Conservation (phyloP, 116 monocot genomes). For the Trichopus zeylanicus region DNA sequence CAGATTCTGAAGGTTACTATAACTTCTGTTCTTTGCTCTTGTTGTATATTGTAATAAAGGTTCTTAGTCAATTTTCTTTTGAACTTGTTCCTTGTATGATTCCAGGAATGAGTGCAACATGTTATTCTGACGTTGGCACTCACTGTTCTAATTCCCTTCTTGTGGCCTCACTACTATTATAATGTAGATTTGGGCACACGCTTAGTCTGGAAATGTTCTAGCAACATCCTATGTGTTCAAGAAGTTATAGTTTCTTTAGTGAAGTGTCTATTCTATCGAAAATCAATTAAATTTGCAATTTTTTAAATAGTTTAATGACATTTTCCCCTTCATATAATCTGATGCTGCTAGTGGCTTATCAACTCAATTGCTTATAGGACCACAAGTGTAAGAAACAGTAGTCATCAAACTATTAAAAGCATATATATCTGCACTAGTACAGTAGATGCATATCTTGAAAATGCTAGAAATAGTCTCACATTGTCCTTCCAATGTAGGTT, state of each 20-base stretch:
- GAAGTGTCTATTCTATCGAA: not conserved
- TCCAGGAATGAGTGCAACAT: not conserved
- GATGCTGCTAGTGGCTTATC: too few species aligned
- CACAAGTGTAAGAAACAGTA: too few species aligned
- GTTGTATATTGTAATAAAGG: not conserved
- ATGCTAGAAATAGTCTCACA: not conserved
- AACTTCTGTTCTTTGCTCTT: not conserved
- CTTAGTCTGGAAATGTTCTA: not conserved
- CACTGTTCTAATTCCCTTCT: too few species aligned
- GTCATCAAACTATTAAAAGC: too few species aligned
- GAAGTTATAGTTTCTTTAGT: not conserved
- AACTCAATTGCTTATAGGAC: too few species aligned
- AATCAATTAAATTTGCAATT: not conserved
- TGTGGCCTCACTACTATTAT: too few species aligned
- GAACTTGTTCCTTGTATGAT: not conserved
- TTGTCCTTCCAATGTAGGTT: not conserved
- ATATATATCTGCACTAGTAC: too few species aligned
- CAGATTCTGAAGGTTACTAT: conserved; percentile 7
- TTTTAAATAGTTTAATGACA: too few species aligned
- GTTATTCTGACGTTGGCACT: not conserved
- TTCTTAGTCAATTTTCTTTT: not conserved
- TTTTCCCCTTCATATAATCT: too few species aligned
- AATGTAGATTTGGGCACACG: not conserved
- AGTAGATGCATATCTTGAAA: not conserved
- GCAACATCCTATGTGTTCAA: not conserved